A percentile compares a stretch with the other conserved stretches of the same genome.
Evolutionary conservation across 2,329 filamentous ascomycete species (phyloP).

Genomic region (Cyclaneusma minus): DNA sequence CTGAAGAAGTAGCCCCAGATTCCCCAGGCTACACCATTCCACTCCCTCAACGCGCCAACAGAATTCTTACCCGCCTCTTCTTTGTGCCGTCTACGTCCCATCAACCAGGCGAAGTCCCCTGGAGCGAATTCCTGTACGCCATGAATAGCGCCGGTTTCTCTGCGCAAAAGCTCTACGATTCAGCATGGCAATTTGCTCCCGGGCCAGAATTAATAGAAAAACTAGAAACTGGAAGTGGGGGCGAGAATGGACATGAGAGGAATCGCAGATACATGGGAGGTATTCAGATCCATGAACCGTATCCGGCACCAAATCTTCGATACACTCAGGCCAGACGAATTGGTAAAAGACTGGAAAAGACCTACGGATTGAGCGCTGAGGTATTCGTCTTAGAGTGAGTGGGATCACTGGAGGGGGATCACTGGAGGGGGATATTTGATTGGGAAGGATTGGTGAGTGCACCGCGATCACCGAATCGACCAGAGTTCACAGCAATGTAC

Average conservation of each 20-base stretch:
- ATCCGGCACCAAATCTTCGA: slow-evolving; percentile 35
- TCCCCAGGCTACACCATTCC: slow-evolving; percentile 15
- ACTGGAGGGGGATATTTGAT: no score
- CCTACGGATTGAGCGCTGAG: slow-evolving; percentile 32
- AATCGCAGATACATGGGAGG: no score
- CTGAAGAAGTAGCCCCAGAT: slow-evolving; percentile 1
- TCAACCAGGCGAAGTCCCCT: slow-evolving; percentile 30
- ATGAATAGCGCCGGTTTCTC: slow-evolving; percentile 33
- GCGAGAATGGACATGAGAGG: no score
- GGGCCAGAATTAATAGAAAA: no score
- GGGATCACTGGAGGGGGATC: no score
- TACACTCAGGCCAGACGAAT: slow-evolving; percentile 27
- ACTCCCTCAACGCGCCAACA: slow-evolving; percentile 22
- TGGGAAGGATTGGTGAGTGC: no score
- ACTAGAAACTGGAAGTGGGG: slow-evolving; percentile 20
- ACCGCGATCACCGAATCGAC: no score
- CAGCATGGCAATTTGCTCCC: slow-evolving; percentile 42
- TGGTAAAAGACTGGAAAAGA: slow-evolving; percentile 30
- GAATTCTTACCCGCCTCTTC: slow-evolving; percentile 28
- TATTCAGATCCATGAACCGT: slow-evolving; percentile 47
- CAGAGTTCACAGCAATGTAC: no score
- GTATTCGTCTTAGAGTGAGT: slow-evolving; percentile 32
- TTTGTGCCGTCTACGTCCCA: slow-evolving; percentile 18
- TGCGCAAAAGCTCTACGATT: slow-evolving; percentile 41
- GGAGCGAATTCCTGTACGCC: slow-evolving; percentile 36